phyloP scores from a whole-genome alignment of 768 basidiomycete species.

The Lactarius sp. region DNA sequence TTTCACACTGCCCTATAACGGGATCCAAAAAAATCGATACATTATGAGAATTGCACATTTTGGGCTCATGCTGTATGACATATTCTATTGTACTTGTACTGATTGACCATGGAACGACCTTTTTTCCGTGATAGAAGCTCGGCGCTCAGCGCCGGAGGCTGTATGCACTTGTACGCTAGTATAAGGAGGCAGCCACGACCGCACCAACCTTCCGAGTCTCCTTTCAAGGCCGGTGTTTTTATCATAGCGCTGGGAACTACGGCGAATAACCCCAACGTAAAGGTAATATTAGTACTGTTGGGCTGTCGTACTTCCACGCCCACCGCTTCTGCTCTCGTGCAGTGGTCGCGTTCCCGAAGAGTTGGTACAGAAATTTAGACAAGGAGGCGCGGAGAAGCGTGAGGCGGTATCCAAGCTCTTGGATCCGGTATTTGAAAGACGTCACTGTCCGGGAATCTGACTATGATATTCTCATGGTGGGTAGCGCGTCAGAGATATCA shows the following conservation, averaged over 20 bases:
- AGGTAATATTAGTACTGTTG: conserved; percentile 82
- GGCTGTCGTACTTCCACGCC: conserved; percentile 34
- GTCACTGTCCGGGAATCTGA: conserved; percentile 95
- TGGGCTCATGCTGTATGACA: no score
- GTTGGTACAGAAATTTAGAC: conserved; percentile 83
- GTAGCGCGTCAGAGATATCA: conserved; percentile 27
- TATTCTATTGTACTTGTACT: no score
- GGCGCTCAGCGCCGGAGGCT: no score
- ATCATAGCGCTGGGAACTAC: conserved; percentile 98
- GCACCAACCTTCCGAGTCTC: conserved; percentile 78
- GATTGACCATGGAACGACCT: no score
- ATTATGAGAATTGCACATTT: no score
- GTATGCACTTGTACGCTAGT: no score
- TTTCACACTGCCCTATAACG: no score
- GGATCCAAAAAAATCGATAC: no score
- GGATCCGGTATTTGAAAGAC: conserved; percentile 91
- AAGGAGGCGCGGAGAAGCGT: conserved; percentile 82
- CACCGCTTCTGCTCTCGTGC: conserved; percentile 90
- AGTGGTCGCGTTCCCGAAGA: conserved; percentile 93
- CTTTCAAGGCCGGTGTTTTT: conserved; percentile 95
- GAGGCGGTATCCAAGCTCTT: conserved; percentile 87
- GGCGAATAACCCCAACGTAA: conserved; percentile 80
- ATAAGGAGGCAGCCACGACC: conserved; percentile 94
- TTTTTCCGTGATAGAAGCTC: no score
- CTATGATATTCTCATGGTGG: conserved; percentile 95